A percentile compares a stretch with the other conserved stretches of the same genome.
phyloP scores from a whole-genome alignment of 441 rosid species.

The Jatropha podagrica region DNA sequence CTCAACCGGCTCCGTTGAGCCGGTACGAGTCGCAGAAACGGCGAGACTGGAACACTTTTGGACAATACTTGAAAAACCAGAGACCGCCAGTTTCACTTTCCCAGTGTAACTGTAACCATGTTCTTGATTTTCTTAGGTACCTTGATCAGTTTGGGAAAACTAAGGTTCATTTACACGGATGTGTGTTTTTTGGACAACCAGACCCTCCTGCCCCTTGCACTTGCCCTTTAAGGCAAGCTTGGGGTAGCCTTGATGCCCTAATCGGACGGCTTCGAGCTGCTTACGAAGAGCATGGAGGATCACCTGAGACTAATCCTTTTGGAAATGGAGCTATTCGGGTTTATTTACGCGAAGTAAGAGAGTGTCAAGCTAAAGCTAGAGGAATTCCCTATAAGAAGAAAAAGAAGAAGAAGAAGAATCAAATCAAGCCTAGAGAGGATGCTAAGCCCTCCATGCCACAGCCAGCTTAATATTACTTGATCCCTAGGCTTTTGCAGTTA shows the following conservation, averaged over 20 bases:
- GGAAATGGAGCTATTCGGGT: slow-evolving; percentile 74
- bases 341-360: slow-evolving; percentile 75
- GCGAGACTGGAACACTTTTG: slow-evolving; percentile 85
- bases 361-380: slow-evolving; percentile 79
- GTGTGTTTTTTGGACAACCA: slow-evolving; percentile 75
- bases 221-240: slow-evolving; percentile 85
- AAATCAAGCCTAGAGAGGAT: slow-evolving; percentile 42
- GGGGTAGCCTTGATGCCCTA: slow-evolving; percentile 95
- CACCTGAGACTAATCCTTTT: slow-evolving; percentile 77
- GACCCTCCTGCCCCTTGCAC: slow-evolving; percentile 82
- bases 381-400: slow-evolving; percentile 92
- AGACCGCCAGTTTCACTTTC: slow-evolving; percentile 75
- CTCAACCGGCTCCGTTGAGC: slow-evolving; percentile 49
- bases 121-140: slow-evolving; percentile 80
- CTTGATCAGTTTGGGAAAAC: slow-evolving; percentile 88
- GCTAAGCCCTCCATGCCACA: slow-evolving; percentile 41
- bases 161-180: slow-evolving; percentile 73
- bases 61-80: slow-evolving; percentile 81
- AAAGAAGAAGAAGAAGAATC: slow-evolving; percentile 65
- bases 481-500: too few relatives aligned
- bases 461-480: slow-evolving; percentile 20
- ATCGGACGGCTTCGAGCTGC: slow-evolving; percentile 89
- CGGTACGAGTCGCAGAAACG: slow-evolving; percentile 83
- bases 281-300: slow-evolving; percentile 80
- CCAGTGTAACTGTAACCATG: slow-evolving; percentile 64